Conservation (phyloP, 108 stramenopile species). For the Cylindrotheca closterium region DNA sequence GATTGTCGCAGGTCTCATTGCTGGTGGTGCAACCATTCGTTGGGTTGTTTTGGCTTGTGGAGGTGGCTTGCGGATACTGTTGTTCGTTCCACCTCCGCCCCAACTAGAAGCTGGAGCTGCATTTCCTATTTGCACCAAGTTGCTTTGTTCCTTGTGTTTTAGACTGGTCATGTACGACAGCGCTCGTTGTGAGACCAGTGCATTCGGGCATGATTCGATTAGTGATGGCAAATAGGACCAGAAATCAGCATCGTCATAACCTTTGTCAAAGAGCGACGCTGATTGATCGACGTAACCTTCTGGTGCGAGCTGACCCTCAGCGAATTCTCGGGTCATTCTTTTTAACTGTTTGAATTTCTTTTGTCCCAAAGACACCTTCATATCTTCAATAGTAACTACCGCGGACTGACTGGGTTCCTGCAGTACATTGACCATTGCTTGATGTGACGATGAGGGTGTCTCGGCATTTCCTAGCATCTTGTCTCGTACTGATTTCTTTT, state of each 20-base stretch:
- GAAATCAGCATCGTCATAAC: constrained; percentile 61
- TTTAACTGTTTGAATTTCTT: constrained; percentile 80
- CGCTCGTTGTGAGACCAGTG: constrained; percentile 41
- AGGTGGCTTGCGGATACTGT: background rate
- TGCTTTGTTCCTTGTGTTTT: constrained; percentile 29
- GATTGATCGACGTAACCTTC: constrained; percentile 72
- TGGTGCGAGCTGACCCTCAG: constrained; percentile 41
- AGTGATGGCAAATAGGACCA: constrained; percentile 67
- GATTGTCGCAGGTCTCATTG: background rate
- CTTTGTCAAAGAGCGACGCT: constrained; percentile 68
- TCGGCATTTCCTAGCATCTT: constrained; percentile 4
- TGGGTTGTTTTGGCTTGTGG: background rate
- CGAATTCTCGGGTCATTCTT: constrained; percentile 61
- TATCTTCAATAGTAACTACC: constrained; percentile 54
- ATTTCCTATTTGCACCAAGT: background rate
- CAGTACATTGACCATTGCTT: constrained; percentile 43
- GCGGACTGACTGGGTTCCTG: constrained; percentile 51
- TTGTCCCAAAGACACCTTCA: constrained; percentile 68
- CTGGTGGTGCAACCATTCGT: background rate
- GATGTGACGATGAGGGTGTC: constrained; percentile 35
- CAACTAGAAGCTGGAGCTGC: background rate
- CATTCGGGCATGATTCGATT: constrained; percentile 69
- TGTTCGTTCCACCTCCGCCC: constrained; percentile 2
- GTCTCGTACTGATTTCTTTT: constrained; percentile 25
- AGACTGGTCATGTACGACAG: constrained; percentile 46